Base-by-base conservation (phyloP, 1,139 yeast genomes). In the Blastobotrys capitulatus region DNA sequence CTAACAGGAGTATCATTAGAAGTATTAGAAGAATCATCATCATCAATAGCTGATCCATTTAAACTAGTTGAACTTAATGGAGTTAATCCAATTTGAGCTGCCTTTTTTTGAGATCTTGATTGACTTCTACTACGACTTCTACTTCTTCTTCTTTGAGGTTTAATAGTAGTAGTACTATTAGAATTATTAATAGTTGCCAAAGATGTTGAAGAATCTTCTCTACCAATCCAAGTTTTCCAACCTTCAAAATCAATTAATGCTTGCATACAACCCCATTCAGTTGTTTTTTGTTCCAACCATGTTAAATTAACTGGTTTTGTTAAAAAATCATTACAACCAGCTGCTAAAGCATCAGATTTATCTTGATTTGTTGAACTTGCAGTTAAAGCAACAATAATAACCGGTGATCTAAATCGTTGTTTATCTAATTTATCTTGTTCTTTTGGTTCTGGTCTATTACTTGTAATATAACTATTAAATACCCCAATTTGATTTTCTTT, bases 301-400 rank as follows among this genome's bases (percentile, higher is more conserved):
- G 83, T 89, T 60, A 92, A 74, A 61, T 89, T 90, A 13, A 94
- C 98, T 0, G 98, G 98, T 57, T 92, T 92, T n/a, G 97, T 92
- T 59, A 92, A 72, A 67, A 85, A 92, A 67, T 92, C 98, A 63
- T 92, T 92, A 69, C 98, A 92, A 42, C 98, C 98, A 1, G 97
- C 97, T 42, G 95, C 86, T 54, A 92, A 73, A 0, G 98, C 98
- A 61, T 87, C 88, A 56, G 88, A 83, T 63, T 86, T 82, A 67
- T 90, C 97, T 25, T 83, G 83, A n/a, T 85, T 80, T 19, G 94
- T 78, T 18, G 94, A 86, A 12, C 92, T 83, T 0, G 98, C 98
- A 1, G 98, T 92, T 48, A 92, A 72, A 0, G 98, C 98, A 32
- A 92, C 98, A 50, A 92, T 90, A 51, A 92, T 92, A 25, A 92